Percentiles rank a stretch among this genome's conserved stretches.
Conservation (phyloP, 2,329 filamentous ascomycete genomes). For the Aspergillus sp. region DNA sequence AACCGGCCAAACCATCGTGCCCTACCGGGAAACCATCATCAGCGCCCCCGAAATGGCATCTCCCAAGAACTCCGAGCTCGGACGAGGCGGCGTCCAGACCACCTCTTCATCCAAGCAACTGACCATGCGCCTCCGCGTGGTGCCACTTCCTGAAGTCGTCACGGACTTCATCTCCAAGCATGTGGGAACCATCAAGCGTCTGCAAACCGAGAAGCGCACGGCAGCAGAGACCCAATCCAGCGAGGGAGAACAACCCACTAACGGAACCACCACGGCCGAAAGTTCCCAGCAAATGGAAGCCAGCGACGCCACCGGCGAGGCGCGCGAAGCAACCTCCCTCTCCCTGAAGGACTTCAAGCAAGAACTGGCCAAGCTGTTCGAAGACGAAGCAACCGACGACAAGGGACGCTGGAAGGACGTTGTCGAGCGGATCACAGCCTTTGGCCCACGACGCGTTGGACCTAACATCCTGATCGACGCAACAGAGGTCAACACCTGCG, state of each 20-base stretch:
- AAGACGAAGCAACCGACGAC: constrained; percentile 69
- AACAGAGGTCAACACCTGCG: constrained; percentile 70
- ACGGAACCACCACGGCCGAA: constrained; percentile 39
- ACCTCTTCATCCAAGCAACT: constrained; percentile 85
- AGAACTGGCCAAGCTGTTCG: constrained; percentile 66
- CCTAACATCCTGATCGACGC: constrained; percentile 88
- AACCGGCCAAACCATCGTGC: constrained; percentile 89
- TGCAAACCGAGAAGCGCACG: constrained; percentile 71
- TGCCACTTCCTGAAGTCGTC: constrained; percentile 74
- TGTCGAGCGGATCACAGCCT: constrained; percentile 81
- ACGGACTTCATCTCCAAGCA: constrained; percentile 87
- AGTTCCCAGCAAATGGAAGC: constrained; percentile 43
- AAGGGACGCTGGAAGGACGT: constrained; percentile 75
- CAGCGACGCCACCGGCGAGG: constrained; percentile 54
- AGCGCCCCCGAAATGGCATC: constrained; percentile 88
- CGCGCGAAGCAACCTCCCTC: constrained; percentile 63
- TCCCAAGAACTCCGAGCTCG: constrained; percentile 80
- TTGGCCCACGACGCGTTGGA: constrained; percentile 80
- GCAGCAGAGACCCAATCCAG: constrained; percentile 46
- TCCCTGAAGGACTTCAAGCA: constrained; percentile 75
- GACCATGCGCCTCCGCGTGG: constrained; percentile 71
- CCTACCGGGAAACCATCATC: constrained; percentile 91
- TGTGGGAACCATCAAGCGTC: constrained; percentile 70
- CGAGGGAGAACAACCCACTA: constrained; percentile 31
- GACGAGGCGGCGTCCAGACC: constrained; percentile 74